Percentiles rank a stretch among this genome's conserved stretches.
Evolutionary conservation across 179 eudicot species (phyloP).

Genomic region (Monotropa hypopitys): DNA sequence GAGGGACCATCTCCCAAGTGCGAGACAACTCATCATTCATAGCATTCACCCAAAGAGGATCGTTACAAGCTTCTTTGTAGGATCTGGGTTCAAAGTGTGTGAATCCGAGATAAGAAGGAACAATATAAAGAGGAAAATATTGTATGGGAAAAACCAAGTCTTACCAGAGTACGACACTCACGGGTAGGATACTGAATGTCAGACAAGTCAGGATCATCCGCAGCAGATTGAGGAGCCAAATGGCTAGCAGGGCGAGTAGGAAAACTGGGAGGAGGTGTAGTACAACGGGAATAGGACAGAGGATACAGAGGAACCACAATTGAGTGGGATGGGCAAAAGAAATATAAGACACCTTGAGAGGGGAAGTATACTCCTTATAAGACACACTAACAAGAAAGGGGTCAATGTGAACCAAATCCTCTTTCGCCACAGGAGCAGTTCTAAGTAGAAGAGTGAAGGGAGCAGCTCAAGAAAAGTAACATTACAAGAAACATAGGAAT

Average conservation of each 20-base stretch:
- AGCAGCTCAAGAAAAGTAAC: neutral
- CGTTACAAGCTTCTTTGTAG: neutral
- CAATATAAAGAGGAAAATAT: neutral
- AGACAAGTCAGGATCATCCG: neutral
- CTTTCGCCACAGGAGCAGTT: neutral
- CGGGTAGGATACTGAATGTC: neutral
- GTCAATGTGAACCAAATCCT: too few species aligned
- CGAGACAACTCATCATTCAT: neutral
- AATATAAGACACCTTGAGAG: too few species aligned
- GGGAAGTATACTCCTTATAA: too few species aligned
- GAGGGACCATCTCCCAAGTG: neutral
- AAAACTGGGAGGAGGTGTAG: too few species aligned
- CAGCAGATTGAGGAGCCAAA: neutral
- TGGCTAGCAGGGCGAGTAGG: too few species aligned
- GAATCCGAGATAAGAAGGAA: neutral
- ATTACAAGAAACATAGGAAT: neutral
- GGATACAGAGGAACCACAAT: too few species aligned
- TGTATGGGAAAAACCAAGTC: too few species aligned
- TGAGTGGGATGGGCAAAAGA: too few species aligned
- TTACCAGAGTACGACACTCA: too few species aligned
- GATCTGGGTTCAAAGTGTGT: neutral
- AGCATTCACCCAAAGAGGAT: neutral
- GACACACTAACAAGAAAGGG: too few species aligned
- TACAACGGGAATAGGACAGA: too few species aligned
- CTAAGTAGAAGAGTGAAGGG: neutral